Percentiles rank a stretch among this genome's conserved stretches.
Conservation (phyloP, 768 basidiomycete species). For the Hericium coralloides region DNA sequence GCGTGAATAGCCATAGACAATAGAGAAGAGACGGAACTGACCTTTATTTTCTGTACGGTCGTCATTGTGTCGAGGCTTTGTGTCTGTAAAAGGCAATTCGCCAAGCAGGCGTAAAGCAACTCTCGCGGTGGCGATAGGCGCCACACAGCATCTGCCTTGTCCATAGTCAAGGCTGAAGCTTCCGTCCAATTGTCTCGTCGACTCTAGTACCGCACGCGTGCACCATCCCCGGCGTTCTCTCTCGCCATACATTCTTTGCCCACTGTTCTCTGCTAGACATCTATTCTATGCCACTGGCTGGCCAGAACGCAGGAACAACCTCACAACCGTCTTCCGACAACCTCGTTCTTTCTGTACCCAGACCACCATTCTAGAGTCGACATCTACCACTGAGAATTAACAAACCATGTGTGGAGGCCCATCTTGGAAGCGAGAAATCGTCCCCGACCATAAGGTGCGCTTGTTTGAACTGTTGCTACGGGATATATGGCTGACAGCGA, state of each 20-base stretch:
- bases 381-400: conserved; percentile 17
- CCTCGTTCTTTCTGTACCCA: neutral
- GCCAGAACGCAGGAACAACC: conserved; percentile 17
- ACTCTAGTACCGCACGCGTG: too few species aligned
- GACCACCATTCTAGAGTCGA: conserved; percentile 3
- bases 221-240: neutral
- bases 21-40: conserved; percentile 17
- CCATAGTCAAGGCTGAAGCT: too few species aligned
- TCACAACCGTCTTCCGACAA: conserved; percentile 16
- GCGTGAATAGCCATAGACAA: too few species aligned
- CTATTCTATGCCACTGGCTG: conserved; percentile 20
- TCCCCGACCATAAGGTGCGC: conserved; percentile 92
- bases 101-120: neutral
- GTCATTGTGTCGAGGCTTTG: conserved; percentile 50
- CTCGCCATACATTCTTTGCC: conserved; percentile 12
- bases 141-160: too few species aligned
- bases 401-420: conserved; percentile 59
- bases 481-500: neutral
- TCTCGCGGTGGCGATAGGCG: neutral
- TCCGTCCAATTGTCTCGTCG: too few species aligned
- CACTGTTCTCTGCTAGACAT: conserved; percentile 6
- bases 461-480: neutral
- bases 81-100: conserved; percentile 1
- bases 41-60: conserved; percentile 87
- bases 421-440: conserved; percentile 95